Evolutionary conservation across 2,329 filamentous ascomycete genomes (phyloP).

Genomic region (Pestalotiopsis sp.): DNA sequence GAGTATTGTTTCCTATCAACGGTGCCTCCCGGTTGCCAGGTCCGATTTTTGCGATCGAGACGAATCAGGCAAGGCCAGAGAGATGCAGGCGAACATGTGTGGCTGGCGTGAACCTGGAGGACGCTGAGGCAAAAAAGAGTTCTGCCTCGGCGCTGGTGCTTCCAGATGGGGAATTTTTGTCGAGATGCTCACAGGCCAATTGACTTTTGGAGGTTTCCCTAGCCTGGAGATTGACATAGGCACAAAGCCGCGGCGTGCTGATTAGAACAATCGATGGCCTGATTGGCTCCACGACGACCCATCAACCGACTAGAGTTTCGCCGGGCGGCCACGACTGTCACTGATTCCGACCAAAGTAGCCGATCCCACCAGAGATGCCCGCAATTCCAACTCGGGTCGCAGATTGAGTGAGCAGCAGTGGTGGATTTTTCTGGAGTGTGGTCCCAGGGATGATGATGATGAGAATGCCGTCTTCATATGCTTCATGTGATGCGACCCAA

Average conservation of each 20-base stretch:
- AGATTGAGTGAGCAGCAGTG: background rate
- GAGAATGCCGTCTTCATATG: constrained; percentile 4
- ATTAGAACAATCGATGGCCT: background rate
- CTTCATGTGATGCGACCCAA: constrained; percentile 13
- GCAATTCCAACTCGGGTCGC: background rate
- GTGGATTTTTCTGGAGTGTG: background rate
- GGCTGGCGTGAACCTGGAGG: background rate
- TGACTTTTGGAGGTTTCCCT: background rate
- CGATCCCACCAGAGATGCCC: background rate
- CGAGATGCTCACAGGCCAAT: background rate
- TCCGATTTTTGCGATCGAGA: background rate
- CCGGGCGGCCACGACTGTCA: background rate
- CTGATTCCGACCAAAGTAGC: background rate
- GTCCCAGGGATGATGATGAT: background rate
- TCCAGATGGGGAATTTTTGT: background rate
- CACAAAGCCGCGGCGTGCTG: background rate
- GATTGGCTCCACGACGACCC: background rate
- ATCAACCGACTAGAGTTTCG: background rate
- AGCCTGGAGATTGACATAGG: background rate
- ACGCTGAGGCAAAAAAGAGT: background rate
- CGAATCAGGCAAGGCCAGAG: background rate
- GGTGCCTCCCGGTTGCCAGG: background rate
- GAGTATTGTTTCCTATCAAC: background rate
- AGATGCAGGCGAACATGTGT: background rate
- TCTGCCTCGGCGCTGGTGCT: too few relatives aligned